These are phyloP conservation scores for Encephalitozoon hellem DNA, from an alignment of 371 early-diverging fungal genomes.

Conservation along the genomic window DNA sequence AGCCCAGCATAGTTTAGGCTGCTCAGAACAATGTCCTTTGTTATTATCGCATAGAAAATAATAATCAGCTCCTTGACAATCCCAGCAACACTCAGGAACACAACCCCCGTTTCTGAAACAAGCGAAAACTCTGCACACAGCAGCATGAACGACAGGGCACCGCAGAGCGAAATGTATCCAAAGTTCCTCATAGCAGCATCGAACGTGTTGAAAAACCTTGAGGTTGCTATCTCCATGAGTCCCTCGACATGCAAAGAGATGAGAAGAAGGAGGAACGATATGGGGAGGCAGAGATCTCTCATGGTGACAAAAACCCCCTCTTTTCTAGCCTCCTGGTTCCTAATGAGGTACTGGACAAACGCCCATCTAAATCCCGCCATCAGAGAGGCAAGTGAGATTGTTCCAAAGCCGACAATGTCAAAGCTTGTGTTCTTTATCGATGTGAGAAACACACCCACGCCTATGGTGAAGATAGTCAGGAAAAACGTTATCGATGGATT, in stretches of 20 bases:
- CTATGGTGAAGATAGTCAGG: constrained; percentile 55
- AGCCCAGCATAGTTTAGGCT: constrained; percentile 55
- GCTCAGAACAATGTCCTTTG: constrained; percentile 34
- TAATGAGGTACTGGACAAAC: constrained; percentile 58
- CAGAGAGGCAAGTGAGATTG: constrained; percentile 48
- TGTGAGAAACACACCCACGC: constrained; percentile 55
- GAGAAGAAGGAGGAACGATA: constrained; percentile 45
- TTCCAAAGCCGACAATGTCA: constrained; percentile 23
- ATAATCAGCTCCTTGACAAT: constrained; percentile 60
- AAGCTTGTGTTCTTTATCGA: constrained; percentile 44
- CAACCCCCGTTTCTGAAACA: constrained; percentile 54
- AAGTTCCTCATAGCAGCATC: constrained; percentile 24
- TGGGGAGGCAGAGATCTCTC: constrained; percentile 55
- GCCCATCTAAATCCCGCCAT: constrained; percentile 61
- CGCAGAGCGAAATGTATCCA: constrained; percentile 38
- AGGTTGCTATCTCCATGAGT: constrained; percentile 33
- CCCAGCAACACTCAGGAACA: constrained; percentile 54
- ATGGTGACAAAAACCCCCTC: constrained; percentile 42
- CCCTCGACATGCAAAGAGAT: constrained; percentile 50
- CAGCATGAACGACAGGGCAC: constrained; percentile 46
- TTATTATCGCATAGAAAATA: constrained; percentile 47
- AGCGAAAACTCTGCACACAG: constrained; percentile 55
- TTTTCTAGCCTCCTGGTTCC: constrained; percentile 37
- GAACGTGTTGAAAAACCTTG: constrained; percentile 41
- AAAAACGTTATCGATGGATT: constrained; percentile 41